Evolutionary conservation across 768 basidiomycete species (phyloP).

Genomic region (Termitomyces sp.): DNA sequence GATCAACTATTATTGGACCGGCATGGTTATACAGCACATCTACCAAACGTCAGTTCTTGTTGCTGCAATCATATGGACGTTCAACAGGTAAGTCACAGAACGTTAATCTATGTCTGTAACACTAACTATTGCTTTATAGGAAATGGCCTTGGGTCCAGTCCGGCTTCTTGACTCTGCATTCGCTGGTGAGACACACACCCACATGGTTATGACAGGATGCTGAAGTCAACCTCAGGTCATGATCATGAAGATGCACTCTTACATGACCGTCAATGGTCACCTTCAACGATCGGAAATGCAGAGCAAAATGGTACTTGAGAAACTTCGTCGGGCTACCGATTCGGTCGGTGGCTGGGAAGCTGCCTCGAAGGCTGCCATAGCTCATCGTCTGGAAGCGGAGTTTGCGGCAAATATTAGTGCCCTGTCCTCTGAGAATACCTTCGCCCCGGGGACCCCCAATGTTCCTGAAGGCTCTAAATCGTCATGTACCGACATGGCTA

Average conservation of each 20-base stretch:
- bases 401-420: constrained; percentile 13
- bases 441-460: constrained; percentile 34
- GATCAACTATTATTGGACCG: constrained; percentile 77
- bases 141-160: constrained; percentile 99
- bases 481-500: constrained; percentile 48
- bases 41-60: constrained; percentile 73
- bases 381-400: constrained; percentile 36
- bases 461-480: constrained; percentile 39
- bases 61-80: constrained; percentile 82
- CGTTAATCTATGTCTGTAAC: background rate
- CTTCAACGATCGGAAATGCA: constrained; percentile 52
- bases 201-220: background rate
- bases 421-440: constrained; percentile 20
- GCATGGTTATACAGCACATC: constrained; percentile 72
- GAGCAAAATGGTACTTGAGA: constrained; percentile 33
- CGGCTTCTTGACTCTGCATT: constrained; percentile 83
- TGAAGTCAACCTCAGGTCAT: constrained; percentile 43
- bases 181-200: constrained; percentile 45
- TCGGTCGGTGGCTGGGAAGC: constrained; percentile 63
- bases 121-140: constrained; percentile 28
- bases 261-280: constrained; percentile 83
- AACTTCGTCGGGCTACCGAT: constrained; percentile 42
- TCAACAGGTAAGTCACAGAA: constrained; percentile 52
- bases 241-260: constrained; percentile 97
- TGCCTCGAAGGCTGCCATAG: constrained; percentile 47